A percentile compares a stretch with the other conserved stretches of the same genome.
Conservation (phyloP, 208 protist genomes). For the Leptomonas seymouri region DNA sequence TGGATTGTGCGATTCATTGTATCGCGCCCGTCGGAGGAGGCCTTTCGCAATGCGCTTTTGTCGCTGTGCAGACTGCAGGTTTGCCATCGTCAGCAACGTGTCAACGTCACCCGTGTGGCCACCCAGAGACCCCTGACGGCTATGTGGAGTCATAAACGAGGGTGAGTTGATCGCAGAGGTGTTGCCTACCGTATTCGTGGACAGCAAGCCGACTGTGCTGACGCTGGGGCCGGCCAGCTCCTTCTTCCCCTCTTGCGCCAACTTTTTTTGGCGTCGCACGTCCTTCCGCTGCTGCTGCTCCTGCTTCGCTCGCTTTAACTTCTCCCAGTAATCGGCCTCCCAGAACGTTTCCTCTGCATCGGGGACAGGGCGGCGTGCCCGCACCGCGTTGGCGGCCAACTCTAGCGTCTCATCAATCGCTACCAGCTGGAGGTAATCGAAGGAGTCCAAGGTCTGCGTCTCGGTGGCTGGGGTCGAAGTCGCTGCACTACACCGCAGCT, state of each 20-base stretch:
- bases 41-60: constrained; percentile 54
- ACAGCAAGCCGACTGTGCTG: constrained; percentile 14
- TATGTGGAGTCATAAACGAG: constrained; percentile 32
- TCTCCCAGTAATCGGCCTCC: constrained; percentile 66
- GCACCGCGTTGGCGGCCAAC: constrained; percentile 45
- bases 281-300: constrained; percentile 29
- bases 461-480: background rate
- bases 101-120: constrained; percentile 16
- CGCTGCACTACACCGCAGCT: constrained; percentile 2
- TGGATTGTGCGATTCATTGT: constrained; percentile 43
- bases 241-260: constrained; percentile 5
- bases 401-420: constrained; percentile 49
- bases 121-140: constrained; percentile 28
- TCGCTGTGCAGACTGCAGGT: constrained; percentile 28
- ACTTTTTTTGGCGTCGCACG: constrained; percentile 8
- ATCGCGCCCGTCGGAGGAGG: constrained; percentile 49
- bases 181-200: constrained; percentile 6
- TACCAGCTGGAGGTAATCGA: constrained; percentile 33
- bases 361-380: constrained; percentile 36
- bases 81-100: constrained; percentile 13
- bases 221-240: constrained; percentile 11
- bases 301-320: constrained; percentile 29
- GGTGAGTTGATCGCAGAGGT: constrained; percentile 28
- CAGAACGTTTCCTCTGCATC: constrained; percentile 66
- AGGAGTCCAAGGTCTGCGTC: constrained; percentile 18